These are phyloP conservation scores for Verticillium isaacii DNA, from an alignment of 2,329 filamentous ascomycete species.

Conservation along the genomic window DNA sequence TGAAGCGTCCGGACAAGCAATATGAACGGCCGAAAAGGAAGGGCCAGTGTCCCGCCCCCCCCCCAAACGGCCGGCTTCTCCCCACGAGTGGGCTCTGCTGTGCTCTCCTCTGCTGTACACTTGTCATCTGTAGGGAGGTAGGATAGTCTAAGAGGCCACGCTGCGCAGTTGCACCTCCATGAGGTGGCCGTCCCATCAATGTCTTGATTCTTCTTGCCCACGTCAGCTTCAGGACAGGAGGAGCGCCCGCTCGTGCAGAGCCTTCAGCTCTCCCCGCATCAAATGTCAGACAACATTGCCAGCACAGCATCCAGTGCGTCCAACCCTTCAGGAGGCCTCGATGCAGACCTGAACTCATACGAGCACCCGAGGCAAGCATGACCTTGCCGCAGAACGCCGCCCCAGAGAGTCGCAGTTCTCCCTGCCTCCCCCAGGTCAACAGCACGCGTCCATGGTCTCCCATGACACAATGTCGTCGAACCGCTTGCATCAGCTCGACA, in stretches of 20 bases:
- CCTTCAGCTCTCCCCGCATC: background rate
- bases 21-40: background rate
- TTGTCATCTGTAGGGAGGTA: background rate
- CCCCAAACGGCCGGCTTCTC: too few relatives aligned
- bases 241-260: background rate
- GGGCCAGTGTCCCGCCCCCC: background rate
- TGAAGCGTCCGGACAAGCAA: background rate
- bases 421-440: background rate
- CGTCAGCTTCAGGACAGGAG: background rate
- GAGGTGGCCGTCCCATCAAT: background rate
- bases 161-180: background rate
- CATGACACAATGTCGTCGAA: background rate
- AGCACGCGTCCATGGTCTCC: background rate
- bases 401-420: background rate
- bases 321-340: background rate
- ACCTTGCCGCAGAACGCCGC: background rate
- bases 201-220: background rate
- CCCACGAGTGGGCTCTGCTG: background rate
- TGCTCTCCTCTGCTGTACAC: background rate
- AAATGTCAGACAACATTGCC: background rate
- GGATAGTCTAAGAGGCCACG: background rate
- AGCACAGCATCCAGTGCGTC: background rate
- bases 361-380: background rate
- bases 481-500: background rate
- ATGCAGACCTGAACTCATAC: background rate